Conservation (phyloP, 768 basidiomycete genomes). For the Russula brevipes region DNA sequence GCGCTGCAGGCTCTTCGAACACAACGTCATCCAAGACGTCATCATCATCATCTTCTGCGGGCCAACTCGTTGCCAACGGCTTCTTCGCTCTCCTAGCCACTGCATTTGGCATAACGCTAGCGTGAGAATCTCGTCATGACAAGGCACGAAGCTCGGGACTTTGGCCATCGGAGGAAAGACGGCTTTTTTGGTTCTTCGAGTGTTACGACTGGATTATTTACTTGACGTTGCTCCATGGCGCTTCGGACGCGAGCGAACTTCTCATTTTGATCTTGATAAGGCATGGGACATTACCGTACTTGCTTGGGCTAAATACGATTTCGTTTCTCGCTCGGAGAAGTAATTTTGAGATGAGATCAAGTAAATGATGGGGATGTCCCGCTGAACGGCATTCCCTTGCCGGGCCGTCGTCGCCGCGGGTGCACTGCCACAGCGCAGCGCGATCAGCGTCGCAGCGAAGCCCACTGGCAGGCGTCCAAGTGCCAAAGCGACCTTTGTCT, state of each 20-base stretch:
- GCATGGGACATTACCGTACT: neutral
- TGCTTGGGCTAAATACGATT: neutral
- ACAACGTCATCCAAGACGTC: neutral
- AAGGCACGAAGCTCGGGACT: neutral
- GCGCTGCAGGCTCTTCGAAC: neutral
- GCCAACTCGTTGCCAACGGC: slow-evolving; percentile 7
- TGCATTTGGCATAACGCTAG: slow-evolving; percentile 3
- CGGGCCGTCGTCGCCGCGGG: neutral
- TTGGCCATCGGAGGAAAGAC: too few species aligned
- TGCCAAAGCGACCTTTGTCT: neutral
- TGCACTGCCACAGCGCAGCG: too few species aligned
- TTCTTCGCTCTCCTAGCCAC: slow-evolving; percentile 8
- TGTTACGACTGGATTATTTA: too few species aligned
- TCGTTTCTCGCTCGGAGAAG: neutral
- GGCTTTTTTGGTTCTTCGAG: neutral
- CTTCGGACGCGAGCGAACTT: neutral
- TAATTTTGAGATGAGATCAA: too few species aligned
- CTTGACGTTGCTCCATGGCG: neutral
- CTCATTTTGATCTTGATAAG: neutral
- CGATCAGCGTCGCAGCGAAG: neutral
- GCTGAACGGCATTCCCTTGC: neutral
- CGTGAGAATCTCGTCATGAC: neutral
- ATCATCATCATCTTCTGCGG: neutral
- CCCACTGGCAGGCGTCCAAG: too few species aligned
- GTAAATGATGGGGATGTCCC: neutral